These are phyloP conservation scores for Trichophyton benhamiae DNA, from an alignment of 2,329 filamentous ascomycete species.

Conservation along the genomic window DNA sequence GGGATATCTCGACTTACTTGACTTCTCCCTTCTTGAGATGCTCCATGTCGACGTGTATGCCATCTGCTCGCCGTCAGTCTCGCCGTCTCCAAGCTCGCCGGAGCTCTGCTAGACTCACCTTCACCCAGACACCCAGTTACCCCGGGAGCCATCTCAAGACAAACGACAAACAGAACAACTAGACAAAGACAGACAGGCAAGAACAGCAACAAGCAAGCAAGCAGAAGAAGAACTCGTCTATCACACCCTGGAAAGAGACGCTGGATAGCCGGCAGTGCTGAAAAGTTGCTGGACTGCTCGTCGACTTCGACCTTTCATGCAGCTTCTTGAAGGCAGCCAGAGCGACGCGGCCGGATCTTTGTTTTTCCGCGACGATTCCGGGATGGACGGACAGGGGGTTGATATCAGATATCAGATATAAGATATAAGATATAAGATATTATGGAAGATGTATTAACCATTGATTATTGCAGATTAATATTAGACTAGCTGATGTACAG, in stretches of 20 bases:
- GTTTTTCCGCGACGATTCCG: neutral
- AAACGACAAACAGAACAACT: neutral
- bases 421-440: neutral
- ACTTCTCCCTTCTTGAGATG: conserved; percentile 97
- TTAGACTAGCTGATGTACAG: neutral
- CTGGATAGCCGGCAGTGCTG: too few relatives aligned
- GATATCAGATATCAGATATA: neutral
- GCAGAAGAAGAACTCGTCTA: neutral
- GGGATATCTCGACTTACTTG: conserved; percentile 54
- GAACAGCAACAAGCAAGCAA: neutral
- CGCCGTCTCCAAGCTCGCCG: conserved; percentile 13
- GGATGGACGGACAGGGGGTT: too few relatives aligned
- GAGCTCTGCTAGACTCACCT: conserved; percentile 7
- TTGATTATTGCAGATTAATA: neutral
- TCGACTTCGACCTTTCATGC: neutral
- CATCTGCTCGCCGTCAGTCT: conserved; percentile 52
- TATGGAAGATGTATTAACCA: neutral
- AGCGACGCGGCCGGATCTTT: neutral
- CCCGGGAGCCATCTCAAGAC: conserved; percentile 10
- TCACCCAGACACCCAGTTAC: conserved; percentile 14
- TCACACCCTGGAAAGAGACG: too few relatives aligned
- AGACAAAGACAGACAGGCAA: neutral
- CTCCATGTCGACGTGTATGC: conserved; percentile 98
- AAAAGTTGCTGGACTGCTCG: neutral
- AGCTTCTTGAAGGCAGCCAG: neutral